Percentiles rank a stretch among this genome's conserved stretches.
These are phyloP conservation scores for Saccharum spontaneum DNA, from an alignment of 176 grass and related monocot genomes.

Conservation along the genomic window DNA sequence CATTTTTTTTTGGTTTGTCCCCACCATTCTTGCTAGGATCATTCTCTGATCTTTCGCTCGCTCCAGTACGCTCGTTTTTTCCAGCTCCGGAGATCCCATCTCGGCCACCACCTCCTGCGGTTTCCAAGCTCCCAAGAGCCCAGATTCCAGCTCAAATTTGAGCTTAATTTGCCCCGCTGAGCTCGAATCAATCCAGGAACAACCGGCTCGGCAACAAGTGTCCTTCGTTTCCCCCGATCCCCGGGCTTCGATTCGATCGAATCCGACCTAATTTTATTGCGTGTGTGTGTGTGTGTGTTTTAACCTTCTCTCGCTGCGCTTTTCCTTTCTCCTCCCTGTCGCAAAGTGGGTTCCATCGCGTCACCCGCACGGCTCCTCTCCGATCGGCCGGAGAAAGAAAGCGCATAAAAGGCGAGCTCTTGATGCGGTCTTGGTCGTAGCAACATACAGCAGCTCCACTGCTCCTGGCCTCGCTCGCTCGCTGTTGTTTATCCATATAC, in stretches of 20 bases:
- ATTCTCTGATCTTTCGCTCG: constrained; percentile 53
- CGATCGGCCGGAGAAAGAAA: constrained; percentile 26
- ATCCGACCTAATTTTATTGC: constrained; percentile 47
- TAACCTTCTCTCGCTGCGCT: not conserved
- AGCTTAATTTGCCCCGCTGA: not conserved
- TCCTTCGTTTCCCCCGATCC: constrained; percentile 28
- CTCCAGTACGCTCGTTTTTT: constrained; percentile 24
- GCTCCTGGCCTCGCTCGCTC: constrained; percentile 24
- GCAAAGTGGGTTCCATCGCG: constrained; percentile 71
- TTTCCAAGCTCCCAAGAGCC: not conserved
- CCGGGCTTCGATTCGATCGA: constrained; percentile 63
- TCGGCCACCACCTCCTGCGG: not conserved
- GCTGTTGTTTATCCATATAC: constrained; percentile 23
- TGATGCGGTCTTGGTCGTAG: constrained; percentile 40
- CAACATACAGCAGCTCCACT: constrained; percentile 24
- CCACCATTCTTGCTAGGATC: constrained; percentile 31
- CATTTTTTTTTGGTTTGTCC: not conserved
- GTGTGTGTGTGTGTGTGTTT: too few relatives aligned
- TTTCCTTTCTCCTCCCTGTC: constrained; percentile 10
- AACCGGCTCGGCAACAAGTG: constrained; percentile 53
- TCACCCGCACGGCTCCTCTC: constrained; percentile 45
- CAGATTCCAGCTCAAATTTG: constrained; percentile 23
- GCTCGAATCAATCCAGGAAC: constrained; percentile 17
- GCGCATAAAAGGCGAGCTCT: constrained; percentile 24
- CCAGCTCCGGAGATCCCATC: constrained; percentile 36